Conservation (phyloP, 768 basidiomycete genomes). For the Naganishia vishniacii region DNA sequence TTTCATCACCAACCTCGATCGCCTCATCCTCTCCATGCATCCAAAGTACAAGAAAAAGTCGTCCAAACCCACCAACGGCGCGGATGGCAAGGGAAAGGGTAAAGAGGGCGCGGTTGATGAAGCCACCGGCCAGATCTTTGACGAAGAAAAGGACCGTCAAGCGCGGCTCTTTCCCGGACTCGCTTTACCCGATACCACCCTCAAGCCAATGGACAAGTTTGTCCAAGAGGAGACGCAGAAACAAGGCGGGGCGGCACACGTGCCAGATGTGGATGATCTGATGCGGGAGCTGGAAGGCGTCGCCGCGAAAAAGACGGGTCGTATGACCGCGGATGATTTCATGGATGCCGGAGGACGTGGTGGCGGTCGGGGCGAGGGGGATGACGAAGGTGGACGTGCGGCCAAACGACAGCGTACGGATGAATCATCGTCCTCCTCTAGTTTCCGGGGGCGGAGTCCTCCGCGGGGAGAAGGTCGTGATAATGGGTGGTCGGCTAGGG, state of each 20-base stretch:
- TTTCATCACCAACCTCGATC: constrained; percentile 86
- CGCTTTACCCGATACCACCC: constrained; percentile 69
- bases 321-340: constrained; percentile 21
- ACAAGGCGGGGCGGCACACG: constrained; percentile 28
- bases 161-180: constrained; percentile 86
- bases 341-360: constrained; percentile 9
- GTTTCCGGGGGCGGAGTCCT: constrained; percentile 23
- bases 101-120: constrained; percentile 33
- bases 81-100: constrained; percentile 40
- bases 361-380: constrained; percentile 14
- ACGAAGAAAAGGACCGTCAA: constrained; percentile 65
- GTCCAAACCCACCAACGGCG: constrained; percentile 46
- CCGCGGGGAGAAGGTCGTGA: constrained; percentile 41
- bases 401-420: constrained; percentile 56
- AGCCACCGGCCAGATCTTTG: constrained; percentile 44
- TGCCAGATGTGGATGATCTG: constrained; percentile 79
- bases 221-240: constrained; percentile 35
- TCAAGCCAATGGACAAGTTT: constrained; percentile 53
- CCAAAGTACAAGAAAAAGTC: constrained; percentile 85
- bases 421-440: not conserved
- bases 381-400: constrained; percentile 20
- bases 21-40: constrained; percentile 87
- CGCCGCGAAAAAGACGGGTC: constrained; percentile 59
- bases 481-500: constrained; percentile 43
- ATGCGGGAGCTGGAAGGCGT: constrained; percentile 68